Evolutionary conservation across 2,329 filamentous ascomycete genomes (phyloP).

Genomic region (Herpotrichia juniperi): DNA sequence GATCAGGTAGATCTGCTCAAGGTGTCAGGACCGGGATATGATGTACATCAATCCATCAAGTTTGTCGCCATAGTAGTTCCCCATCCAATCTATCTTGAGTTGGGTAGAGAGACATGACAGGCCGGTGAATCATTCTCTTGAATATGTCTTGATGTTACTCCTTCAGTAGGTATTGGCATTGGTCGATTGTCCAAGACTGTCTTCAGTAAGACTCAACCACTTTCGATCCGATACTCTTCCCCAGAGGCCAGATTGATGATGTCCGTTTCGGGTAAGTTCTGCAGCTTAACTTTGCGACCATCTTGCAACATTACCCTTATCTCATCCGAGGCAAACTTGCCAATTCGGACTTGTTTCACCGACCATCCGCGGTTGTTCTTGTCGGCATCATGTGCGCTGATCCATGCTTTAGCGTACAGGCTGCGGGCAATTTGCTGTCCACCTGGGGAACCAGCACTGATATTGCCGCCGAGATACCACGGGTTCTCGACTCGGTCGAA

Average conservation of each 20-base stretch:
- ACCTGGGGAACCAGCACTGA: slow-evolving; percentile 62
- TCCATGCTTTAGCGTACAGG: slow-evolving; percentile 63
- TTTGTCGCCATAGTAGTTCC: no score
- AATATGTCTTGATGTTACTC: no score
- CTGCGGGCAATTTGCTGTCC: slow-evolving; percentile 63
- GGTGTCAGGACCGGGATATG: no score
- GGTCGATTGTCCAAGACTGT: no score
- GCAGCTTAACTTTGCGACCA: slow-evolving; percentile 12
- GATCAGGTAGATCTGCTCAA: no score
- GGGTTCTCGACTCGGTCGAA: slow-evolving; percentile 66
- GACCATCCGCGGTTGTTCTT: slow-evolving; percentile 62
- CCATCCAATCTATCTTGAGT: no score
- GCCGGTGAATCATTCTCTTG: no score
- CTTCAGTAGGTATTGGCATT: no score
- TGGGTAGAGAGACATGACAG: no score
- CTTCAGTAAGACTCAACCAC: no score
- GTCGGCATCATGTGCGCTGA: slow-evolving; percentile 66
- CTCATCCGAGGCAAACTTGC: slow-evolving; percentile 35
- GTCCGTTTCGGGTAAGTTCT: slow-evolving; percentile 5
- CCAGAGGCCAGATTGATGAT: slow-evolving; percentile 21
- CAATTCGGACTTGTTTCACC: slow-evolving; percentile 57
- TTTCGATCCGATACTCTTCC: slow-evolving; percentile 21
- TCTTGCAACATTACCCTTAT: slow-evolving; percentile 36
- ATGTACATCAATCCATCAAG: no score
- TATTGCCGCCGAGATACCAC: slow-evolving; percentile 67